Base-by-base conservation (phyloP, 2,329 filamentous ascomycete genomes). In the Aureobasidium namibiae region DNA sequence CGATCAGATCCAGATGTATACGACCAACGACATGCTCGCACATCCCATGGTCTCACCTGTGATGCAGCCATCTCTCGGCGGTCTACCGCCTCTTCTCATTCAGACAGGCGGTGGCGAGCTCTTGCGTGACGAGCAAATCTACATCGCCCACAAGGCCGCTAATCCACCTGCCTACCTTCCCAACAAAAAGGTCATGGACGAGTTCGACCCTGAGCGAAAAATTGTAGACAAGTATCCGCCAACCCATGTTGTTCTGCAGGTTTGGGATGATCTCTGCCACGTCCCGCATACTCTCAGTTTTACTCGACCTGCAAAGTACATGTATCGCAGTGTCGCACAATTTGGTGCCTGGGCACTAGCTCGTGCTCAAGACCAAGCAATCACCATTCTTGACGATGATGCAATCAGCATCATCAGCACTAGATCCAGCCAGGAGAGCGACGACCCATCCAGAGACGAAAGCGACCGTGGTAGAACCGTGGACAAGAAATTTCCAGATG, bases 241-340 rank as follows among this genome's bases (percentile, higher is more conserved):
- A 0, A 99, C 94, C 0, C 84, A 95, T 66, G 92, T 97, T 0
- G 91, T 96, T 69, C 80, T 99, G 2, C 94, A 97, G 70, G 87
- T 97, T 1, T 97, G 92, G 92, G 92, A 97, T 60, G 89, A 96
- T 66, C 77, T 97, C 2, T 97, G 94, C 67, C 92, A 97, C 69
- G 92, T 95, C 6, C 86, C 88, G 0, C 90, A 92, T 0, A 96
- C 92, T 0, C 79, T 97, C n/a, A 95, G 90, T 67, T 97, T 96
- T 71, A 97, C 92, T 0, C 82, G 87, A n/a, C 94, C 94, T 0
- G 94, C 92, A 46, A 97, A 97, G 71, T 89, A 88, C 74, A 96
- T 97, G 91, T 97, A 90, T 70, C 83, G 92, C 49, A 89, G 90
- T 1, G 85, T 96, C 56, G 89, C 94, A 0, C 92, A 96, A 65